Percentiles rank a stretch among this genome's conserved stretches.
Evolutionary conservation across 2,329 filamentous ascomycete species (phyloP).

Genomic region (Hymenoscyphus scutula): DNA sequence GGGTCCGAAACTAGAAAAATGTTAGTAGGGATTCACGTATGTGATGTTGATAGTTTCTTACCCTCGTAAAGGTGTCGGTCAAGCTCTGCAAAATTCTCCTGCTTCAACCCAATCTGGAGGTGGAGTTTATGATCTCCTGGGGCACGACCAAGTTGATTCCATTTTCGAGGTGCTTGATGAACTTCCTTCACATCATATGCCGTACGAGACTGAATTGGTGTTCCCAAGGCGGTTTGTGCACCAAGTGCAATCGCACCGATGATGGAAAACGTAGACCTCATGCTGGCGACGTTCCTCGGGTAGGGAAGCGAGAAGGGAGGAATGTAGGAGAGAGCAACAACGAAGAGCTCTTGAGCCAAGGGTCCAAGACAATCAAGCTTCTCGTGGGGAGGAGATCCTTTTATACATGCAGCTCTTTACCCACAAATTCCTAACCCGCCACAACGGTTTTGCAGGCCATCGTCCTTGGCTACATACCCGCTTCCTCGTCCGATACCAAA

Average conservation of each 20-base stretch:
- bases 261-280: constrained; percentile 9
- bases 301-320: neutral
- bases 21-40: neutral
- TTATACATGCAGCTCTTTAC: neutral
- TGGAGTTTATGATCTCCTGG: constrained; percentile 48
- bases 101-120: constrained; percentile 57
- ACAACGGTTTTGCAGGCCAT: constrained; percentile 1
- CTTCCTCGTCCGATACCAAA: neutral
- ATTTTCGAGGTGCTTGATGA: constrained; percentile 51
- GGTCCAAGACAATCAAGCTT: neutral
- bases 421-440: neutral
- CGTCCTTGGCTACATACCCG: neutral
- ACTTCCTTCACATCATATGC: constrained; percentile 54
- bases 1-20: constrained; percentile 48
- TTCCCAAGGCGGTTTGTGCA: constrained; percentile 9
- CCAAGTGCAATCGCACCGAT: constrained; percentile 4
- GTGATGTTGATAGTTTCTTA: constrained; percentile 26
- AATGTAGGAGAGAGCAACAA: constrained; percentile 4
- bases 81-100: constrained; percentile 52
- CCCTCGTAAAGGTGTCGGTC: constrained; percentile 53
- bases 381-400: neutral
- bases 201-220: constrained; percentile 39
- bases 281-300: neutral
- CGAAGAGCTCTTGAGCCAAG: neutral
- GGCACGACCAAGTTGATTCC: constrained; percentile 47